phyloP scores from a whole-genome alignment of 1,139 yeast species.

The Candida mesenterica region DNA sequence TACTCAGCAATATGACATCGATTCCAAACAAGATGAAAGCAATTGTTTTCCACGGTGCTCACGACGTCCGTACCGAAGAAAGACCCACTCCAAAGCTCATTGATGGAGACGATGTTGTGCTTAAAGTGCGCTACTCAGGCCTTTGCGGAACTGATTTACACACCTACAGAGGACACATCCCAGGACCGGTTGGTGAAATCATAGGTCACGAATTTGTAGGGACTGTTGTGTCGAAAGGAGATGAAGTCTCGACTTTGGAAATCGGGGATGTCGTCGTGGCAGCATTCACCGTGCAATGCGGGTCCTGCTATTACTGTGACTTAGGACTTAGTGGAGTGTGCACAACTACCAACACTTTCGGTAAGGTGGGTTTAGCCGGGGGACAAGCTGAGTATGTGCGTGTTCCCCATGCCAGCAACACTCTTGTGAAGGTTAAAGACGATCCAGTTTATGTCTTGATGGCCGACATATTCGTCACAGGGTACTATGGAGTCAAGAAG shows the following conservation, averaged over 20 bases:
- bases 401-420: constrained; percentile 55
- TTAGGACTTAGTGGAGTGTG: constrained; percentile 56
- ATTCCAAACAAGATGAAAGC: constrained; percentile 45
- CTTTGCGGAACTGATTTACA: constrained; percentile 65
- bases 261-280: constrained; percentile 51
- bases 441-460: constrained; percentile 53
- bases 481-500: constrained; percentile 54
- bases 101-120: constrained; percentile 45
- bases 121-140: constrained; percentile 54
- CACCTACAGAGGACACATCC: constrained; percentile 56
- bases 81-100: constrained; percentile 45
- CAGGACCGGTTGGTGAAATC: constrained; percentile 39
- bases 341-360: constrained; percentile 51
- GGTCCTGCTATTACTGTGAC: constrained; percentile 53
- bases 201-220: constrained; percentile 56
- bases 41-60: constrained; percentile 53
- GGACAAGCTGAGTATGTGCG: constrained; percentile 62
- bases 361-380: constrained; percentile 53
- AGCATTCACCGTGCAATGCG: constrained; percentile 57
- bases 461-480: constrained; percentile 70
- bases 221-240: constrained; percentile 38
- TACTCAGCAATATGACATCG: too few species aligned
- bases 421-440: constrained; percentile 38
- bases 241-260: constrained; percentile 24
- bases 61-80: constrained; percentile 39